Percentiles rank a stretch among this genome's conserved stretches.
Conservation (phyloP, 148 eudicot genomes). For the Heliosperma pusillum region DNA sequence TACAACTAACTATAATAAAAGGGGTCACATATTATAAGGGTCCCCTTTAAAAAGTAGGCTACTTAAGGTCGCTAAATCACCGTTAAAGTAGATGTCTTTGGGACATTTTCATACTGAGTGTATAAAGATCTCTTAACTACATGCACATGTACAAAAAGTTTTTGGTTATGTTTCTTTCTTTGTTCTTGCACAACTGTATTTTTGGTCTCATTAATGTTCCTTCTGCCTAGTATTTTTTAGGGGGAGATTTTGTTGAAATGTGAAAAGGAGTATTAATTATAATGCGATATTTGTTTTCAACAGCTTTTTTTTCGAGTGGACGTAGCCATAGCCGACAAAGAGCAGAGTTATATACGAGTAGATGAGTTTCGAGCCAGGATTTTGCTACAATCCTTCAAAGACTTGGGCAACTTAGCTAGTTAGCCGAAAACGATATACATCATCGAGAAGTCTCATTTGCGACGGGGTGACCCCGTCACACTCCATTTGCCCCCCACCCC, state of each 20-base stretch:
- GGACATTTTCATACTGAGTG: slow-evolving; percentile 13
- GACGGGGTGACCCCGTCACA: too few relatives aligned
- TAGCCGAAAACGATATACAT: background rate
- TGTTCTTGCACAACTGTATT: slow-evolving; percentile 19
- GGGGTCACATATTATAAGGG: slow-evolving; percentile 20
- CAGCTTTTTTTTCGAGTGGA: background rate
- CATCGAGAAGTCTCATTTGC: too few relatives aligned
- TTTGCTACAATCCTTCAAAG: background rate
- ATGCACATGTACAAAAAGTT: slow-evolving; percentile 6
- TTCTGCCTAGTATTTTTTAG: background rate
- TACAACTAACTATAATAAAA: slow-evolving; percentile 20
- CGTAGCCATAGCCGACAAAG: background rate
- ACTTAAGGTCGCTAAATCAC: slow-evolving; percentile 15
- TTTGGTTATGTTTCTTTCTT: background rate
- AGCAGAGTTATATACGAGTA: background rate
- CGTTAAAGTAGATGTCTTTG: slow-evolving; percentile 26
- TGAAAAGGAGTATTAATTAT: too few relatives aligned
- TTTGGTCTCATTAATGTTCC: slow-evolving; percentile 25
- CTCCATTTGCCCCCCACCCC: too few relatives aligned
- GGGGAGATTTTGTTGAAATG: background rate
- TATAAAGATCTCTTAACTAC: slow-evolving; percentile 10
- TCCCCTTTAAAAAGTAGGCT: slow-evolving; percentile 9
- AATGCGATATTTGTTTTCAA: background rate
- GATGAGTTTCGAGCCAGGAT: background rate
- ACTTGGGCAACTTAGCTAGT: too few relatives aligned